Conservation (phyloP, 306 rosid genomes). For the Malus asiatica region DNA sequence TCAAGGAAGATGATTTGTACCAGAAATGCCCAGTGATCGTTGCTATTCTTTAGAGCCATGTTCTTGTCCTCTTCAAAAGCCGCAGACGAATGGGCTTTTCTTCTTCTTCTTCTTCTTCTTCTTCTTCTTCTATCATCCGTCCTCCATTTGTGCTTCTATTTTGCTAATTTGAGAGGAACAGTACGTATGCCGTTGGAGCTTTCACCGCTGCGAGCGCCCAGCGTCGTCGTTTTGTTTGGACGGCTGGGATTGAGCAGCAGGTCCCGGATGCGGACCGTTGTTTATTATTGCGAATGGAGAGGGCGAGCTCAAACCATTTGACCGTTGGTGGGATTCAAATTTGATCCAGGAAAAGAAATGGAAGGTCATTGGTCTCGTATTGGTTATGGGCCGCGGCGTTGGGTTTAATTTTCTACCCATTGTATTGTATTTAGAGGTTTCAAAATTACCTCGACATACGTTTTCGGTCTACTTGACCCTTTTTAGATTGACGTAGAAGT, state of each 20-base stretch:
- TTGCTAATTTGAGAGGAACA: not conserved
- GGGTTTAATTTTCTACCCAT: too few relatives aligned
- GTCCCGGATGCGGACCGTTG: not conserved
- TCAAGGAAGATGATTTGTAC: slow-evolving; percentile 17
- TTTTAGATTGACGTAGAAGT: too few relatives aligned
- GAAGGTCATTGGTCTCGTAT: not conserved
- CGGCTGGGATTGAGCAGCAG: not conserved
- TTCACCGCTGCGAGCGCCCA: not conserved
- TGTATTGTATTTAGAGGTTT: too few relatives aligned
- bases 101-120: too few relatives aligned
- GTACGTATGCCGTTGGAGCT: not conserved
- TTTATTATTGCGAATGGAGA: not conserved
- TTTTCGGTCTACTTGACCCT: too few relatives aligned
- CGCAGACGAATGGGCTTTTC: not conserved
- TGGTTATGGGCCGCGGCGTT: not conserved
- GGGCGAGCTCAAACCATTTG: not conserved
- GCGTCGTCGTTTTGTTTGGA: not conserved
- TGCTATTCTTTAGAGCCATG: slow-evolving; percentile 20
- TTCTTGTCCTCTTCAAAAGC: slow-evolving; percentile 6
- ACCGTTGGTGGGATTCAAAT: not conserved
- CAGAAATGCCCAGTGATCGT: slow-evolving; percentile 79
- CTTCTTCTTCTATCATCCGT: not conserved
- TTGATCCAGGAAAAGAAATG: not conserved
- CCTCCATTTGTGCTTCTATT: not conserved
- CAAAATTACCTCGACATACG: too few relatives aligned